Conservation (phyloP, 2,329 filamentous ascomycete species). For the Colletotrichum theobromicola region DNA sequence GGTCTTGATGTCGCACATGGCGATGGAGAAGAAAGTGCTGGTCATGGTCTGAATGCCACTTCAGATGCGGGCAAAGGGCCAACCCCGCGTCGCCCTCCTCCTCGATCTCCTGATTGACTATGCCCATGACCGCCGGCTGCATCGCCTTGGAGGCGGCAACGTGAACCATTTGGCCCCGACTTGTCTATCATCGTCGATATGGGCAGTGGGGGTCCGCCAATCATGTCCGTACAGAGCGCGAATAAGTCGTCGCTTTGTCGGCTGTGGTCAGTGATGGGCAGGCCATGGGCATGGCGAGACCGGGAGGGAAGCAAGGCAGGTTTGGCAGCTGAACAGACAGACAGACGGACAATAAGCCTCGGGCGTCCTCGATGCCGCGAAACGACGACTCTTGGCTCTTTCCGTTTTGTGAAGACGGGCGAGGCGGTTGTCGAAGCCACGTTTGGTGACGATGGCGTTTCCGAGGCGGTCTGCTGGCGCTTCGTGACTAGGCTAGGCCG, state of each 20-base stretch:
- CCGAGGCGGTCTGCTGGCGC: constrained; percentile 13
- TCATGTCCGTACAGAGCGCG: not conserved
- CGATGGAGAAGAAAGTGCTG: not conserved
- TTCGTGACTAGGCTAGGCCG: not conserved
- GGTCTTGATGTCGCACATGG: not conserved
- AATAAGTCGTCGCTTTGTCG: not conserved
- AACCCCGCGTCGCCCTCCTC: not conserved
- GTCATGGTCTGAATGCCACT: not conserved
- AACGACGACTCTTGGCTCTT: not conserved
- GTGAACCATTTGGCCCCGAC: not conserved
- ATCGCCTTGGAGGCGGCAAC: not conserved
- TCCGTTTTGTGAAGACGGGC: not conserved
- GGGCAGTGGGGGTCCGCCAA: not conserved
- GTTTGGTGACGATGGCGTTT: constrained; percentile 3
- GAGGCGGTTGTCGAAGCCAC: not conserved
- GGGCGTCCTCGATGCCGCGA: not conserved
- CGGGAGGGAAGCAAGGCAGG: not conserved
- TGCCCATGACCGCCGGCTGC: not conserved
- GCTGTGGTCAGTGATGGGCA: not conserved
- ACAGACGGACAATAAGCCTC: too few relatives aligned
- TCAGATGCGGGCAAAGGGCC: not conserved
- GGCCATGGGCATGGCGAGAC: not conserved
- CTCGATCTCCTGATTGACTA: constrained; percentile 1
- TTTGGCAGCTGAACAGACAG: not conserved
- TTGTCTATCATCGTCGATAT: not conserved